phyloP scores from a whole-genome alignment of 1,284 basidiomycete species.

The Wallemia mellicola region DNA sequence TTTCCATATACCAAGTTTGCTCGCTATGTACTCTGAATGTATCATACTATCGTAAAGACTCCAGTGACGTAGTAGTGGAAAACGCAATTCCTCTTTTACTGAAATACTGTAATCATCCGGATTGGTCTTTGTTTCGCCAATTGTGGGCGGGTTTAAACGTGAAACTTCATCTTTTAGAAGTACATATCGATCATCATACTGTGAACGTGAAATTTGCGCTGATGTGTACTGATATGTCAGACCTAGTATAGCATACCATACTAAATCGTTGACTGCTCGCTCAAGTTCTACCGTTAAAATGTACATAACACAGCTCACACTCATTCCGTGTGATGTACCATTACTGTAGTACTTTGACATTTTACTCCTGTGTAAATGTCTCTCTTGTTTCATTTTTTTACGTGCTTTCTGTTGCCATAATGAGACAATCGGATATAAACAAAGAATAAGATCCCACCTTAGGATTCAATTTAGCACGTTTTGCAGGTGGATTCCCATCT shows the following conservation, averaged over 20 bases:
- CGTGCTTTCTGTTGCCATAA: not conserved
- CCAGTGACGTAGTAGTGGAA: slow-evolving; percentile 92
- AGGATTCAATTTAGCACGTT: slow-evolving; percentile 20
- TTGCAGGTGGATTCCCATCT: slow-evolving; percentile 18
- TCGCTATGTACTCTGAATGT: slow-evolving; percentile 84
- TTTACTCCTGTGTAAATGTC: slow-evolving; percentile 8
- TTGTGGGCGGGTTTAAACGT: slow-evolving; percentile 39
- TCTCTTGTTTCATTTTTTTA: slow-evolving; percentile 6
- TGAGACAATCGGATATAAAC: not conserved
- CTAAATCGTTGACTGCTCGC: slow-evolving; percentile 65
- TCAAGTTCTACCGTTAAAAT: slow-evolving; percentile 64
- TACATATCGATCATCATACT: slow-evolving; percentile 49
- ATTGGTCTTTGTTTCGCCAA: slow-evolving; percentile 10
- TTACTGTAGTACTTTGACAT: slow-evolving; percentile 40
- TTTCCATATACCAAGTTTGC: slow-evolving; percentile 84
- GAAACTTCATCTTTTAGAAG: slow-evolving; percentile 67
- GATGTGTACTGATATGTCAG: slow-evolving; percentile 76
- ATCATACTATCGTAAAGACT: slow-evolving; percentile 91
- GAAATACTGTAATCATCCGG: slow-evolving; percentile 51
- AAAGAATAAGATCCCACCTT: slow-evolving; percentile 20
- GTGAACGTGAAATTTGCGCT: slow-evolving; percentile 53
- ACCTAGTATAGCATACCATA: slow-evolving; percentile 83
- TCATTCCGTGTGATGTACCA: slow-evolving; percentile 68
- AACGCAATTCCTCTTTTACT: slow-evolving; percentile 56
- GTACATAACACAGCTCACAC: slow-evolving; percentile 64